Evolutionary conservation across 2,329 filamentous ascomycete genomes (phyloP).

Genomic region (Coniella vitis): DNA sequence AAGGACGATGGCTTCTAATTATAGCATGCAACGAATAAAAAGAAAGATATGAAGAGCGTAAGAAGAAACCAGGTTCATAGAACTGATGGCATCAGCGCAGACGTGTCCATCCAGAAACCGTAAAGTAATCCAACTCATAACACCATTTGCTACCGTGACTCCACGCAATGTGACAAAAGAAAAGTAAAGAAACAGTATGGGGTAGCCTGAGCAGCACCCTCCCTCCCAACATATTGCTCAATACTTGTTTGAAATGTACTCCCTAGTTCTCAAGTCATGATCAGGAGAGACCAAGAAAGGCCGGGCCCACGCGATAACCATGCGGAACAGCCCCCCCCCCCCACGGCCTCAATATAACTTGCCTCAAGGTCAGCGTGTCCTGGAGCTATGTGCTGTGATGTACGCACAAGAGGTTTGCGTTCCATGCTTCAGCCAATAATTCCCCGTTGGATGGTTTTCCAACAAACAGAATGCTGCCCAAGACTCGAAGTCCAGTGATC

Average conservation of each 20-base stretch:
- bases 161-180: slow-evolving; percentile 13
- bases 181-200: background rate
- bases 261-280: slow-evolving; percentile 1
- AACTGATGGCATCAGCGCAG: no score
- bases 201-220: slow-evolving; percentile 6
- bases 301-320: no score
- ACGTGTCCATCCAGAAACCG: slow-evolving; percentile 1
- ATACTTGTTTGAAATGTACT: slow-evolving; percentile 13
- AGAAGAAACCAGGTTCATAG: background rate
- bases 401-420: no score
- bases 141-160: slow-evolving; percentile 11
- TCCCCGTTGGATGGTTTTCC: no score
- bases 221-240: slow-evolving; percentile 1
- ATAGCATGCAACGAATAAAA: background rate
- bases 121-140: no score
- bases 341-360: no score
- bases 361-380: no score
- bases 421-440: no score
- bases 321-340: no score
- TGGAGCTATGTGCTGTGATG: no score
- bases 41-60: background rate
- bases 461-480: background rate
- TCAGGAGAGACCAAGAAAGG: no score
- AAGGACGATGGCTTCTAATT: slow-evolving; percentile 26
- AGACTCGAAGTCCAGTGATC: background rate